These are phyloP conservation scores for Striga asiatica DNA, from an alignment of 257 asterid species.

Conservation along the genomic window DNA sequence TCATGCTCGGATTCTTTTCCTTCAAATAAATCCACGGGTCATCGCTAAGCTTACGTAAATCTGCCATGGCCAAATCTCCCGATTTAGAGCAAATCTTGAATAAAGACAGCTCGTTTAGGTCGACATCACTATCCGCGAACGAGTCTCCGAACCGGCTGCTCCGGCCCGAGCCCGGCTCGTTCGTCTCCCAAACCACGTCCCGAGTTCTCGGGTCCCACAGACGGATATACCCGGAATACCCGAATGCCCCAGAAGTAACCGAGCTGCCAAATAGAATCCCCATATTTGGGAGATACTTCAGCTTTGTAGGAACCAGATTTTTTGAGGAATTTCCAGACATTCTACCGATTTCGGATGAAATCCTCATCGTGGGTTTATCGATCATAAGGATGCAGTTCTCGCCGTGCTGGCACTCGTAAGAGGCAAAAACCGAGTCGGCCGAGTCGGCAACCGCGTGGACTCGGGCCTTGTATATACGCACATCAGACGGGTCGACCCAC, in stretches of 20 bases:
- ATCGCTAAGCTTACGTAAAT: slow-evolving; percentile 55
- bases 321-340: slow-evolving; percentile 70
- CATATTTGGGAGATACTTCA: slow-evolving; percentile 31
- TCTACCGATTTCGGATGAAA: slow-evolving; percentile 53
- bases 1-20: slow-evolving; percentile 84
- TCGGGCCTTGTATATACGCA: slow-evolving; percentile 70
- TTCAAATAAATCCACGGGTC: slow-evolving; percentile 93
- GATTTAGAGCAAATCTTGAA: slow-evolving; percentile 87
- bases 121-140: slow-evolving; percentile 68
- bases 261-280: slow-evolving; percentile 54
- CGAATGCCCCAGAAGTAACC: slow-evolving; percentile 77
- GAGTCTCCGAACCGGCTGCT: slow-evolving; percentile 92
- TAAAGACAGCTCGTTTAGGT: slow-evolving; percentile 36
- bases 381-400: slow-evolving; percentile 70
- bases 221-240: slow-evolving; percentile 75
- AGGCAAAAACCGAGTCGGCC: slow-evolving; percentile 46
- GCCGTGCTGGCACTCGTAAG: slow-evolving; percentile 63
- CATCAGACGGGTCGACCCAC: slow-evolving; percentile 82
- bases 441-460: slow-evolving; percentile 64
- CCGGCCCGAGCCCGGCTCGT: slow-evolving; percentile 89
- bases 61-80: slow-evolving; percentile 87
- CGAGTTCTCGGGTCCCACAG: slow-evolving; percentile 73
- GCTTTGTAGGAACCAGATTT: slow-evolving; percentile 51
- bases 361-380: slow-evolving; percentile 51
- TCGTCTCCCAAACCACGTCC: slow-evolving; percentile 76